Conservation (phyloP, 2,329 filamentous ascomycete genomes). For the Aspergillus niger region DNA sequence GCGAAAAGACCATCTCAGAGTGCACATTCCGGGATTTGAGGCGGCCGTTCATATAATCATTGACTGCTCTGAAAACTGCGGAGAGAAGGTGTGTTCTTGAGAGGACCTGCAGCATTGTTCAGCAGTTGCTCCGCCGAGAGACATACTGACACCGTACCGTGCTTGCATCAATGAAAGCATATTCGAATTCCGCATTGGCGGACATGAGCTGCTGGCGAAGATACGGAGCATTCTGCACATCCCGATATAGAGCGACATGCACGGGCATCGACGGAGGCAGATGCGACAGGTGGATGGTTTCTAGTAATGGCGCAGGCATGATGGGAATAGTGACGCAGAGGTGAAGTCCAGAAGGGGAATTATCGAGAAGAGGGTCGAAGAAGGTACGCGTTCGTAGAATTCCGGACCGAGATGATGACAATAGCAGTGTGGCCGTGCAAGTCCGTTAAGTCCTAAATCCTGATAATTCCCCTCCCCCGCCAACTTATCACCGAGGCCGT, state of each 20-base stretch:
- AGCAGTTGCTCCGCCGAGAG: not conserved
- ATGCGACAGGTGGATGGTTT: conserved; percentile 74
- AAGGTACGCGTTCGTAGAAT: not conserved
- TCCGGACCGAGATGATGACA: not conserved
- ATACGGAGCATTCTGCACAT: conserved; percentile 75
- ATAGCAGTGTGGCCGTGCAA: conserved; percentile 1
- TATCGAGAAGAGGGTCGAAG: not conserved
- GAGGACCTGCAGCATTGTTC: conserved; percentile 56
- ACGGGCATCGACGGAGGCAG: conserved; percentile 68
- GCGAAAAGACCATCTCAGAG: conserved; percentile 79
- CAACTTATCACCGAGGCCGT: conserved; percentile 17
- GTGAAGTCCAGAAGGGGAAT: not conserved
- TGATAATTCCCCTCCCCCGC: conserved; percentile 19
- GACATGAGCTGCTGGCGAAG: conserved; percentile 82
- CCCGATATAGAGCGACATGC: conserved; percentile 72
- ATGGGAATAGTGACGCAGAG: not conserved
- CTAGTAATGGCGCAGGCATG: conserved; percentile 47
- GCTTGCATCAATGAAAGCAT: conserved; percentile 86
- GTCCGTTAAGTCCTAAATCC: conserved; percentile 5
- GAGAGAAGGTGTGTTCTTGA: conserved; percentile 73
- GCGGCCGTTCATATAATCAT: conserved; percentile 60
- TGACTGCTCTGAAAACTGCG: conserved; percentile 76
- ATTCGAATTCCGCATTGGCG: conserved; percentile 83
- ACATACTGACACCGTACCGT: conserved; percentile 55
- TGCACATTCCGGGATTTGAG: conserved; percentile 84